Percentiles rank a stretch among this genome's conserved stretches.
These are phyloP conservation scores for Sphaerostilbella broomeana DNA, from an alignment of 2,329 filamentous ascomycete genomes.

Conservation along the genomic window DNA sequence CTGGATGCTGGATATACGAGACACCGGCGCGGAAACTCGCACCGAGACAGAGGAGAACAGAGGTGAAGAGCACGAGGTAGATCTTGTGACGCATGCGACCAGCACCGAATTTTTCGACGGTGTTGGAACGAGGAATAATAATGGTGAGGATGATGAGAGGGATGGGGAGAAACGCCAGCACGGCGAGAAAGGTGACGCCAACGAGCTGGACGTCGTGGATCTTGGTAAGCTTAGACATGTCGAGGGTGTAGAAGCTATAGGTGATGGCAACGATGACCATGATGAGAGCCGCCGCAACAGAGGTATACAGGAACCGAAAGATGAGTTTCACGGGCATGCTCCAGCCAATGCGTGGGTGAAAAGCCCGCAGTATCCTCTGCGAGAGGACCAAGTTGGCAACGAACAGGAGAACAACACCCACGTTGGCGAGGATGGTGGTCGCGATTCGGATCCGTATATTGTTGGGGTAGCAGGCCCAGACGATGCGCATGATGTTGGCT, in stretches of 20 bases:
- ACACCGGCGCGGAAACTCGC: constrained; percentile 62
- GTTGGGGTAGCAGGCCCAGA: constrained; percentile 40
- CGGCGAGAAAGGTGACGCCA: constrained; percentile 54
- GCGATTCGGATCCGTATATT: constrained; percentile 45
- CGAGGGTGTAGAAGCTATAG: constrained; percentile 60
- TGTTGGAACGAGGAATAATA: constrained; percentile 38
- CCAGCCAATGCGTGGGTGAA: constrained; percentile 68
- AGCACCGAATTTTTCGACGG: constrained; percentile 47
- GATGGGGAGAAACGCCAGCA: constrained; percentile 55
- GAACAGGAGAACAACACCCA: constrained; percentile 69
- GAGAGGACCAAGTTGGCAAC: constrained; percentile 71
- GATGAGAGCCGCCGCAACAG: constrained; percentile 53
- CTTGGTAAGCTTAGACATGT: constrained; percentile 38
- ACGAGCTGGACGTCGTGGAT: constrained; percentile 62
- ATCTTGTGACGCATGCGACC: constrained; percentile 63
- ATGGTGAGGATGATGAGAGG: constrained; percentile 47
- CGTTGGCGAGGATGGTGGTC: constrained; percentile 63
- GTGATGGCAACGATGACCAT: constrained; percentile 61
- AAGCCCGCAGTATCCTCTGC: constrained; percentile 67
- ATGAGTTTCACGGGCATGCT: constrained; percentile 40
- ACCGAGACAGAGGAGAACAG: constrained; percentile 57
- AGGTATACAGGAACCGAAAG: constrained; percentile 53
- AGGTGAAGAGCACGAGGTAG: constrained; percentile 52
- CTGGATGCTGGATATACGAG: constrained; percentile 45
- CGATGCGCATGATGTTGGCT: constrained; percentile 47